phyloP scores from a whole-genome alignment of 1,139 yeast genomes.

The Magnusiomyces suaveolens region DNA sequence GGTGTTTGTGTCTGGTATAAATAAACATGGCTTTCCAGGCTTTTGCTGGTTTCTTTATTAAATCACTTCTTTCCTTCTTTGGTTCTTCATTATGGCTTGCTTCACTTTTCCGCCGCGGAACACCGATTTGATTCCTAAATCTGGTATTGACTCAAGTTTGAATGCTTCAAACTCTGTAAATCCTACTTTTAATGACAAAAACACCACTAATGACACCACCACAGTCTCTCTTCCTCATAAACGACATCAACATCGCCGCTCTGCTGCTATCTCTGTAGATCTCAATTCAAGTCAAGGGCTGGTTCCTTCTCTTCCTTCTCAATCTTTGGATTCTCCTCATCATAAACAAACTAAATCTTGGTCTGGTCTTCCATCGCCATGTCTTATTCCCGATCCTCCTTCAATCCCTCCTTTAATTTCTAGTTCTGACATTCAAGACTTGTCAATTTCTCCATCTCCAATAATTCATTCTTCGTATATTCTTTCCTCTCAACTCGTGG shows the following conservation, averaged over 20 bases:
- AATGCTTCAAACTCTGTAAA: no score
- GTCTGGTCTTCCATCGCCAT: not conserved
- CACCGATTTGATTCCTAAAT: no score
- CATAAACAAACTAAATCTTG: constrained; percentile 22
- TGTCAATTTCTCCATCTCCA: constrained; percentile 2
- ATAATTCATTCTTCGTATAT: constrained; percentile 18
- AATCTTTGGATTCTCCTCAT: constrained; percentile 11
- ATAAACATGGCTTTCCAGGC: no score
- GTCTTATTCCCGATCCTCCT: not conserved
- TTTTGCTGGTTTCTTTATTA: no score
- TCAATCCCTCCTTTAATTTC: not conserved
- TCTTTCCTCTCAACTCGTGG: constrained; percentile 10
- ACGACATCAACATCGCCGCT: constrained; percentile 28
- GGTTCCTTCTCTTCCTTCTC: constrained; percentile 19
- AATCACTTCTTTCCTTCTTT: no score
- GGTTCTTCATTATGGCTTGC: no score
- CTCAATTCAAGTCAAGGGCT: constrained; percentile 4
- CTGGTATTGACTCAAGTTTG: no score
- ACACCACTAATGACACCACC: constrained; percentile 10
- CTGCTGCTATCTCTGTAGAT: constrained; percentile 30
- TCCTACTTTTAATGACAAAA: constrained; percentile 1
- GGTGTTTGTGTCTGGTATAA: no score
- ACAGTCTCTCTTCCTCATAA: constrained; percentile 4
- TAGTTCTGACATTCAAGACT: not conserved
- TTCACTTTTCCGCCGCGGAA: no score